phyloP scores from a whole-genome alignment of 495 filamentous ascomycete species.

The Podospora anserina region DNA sequence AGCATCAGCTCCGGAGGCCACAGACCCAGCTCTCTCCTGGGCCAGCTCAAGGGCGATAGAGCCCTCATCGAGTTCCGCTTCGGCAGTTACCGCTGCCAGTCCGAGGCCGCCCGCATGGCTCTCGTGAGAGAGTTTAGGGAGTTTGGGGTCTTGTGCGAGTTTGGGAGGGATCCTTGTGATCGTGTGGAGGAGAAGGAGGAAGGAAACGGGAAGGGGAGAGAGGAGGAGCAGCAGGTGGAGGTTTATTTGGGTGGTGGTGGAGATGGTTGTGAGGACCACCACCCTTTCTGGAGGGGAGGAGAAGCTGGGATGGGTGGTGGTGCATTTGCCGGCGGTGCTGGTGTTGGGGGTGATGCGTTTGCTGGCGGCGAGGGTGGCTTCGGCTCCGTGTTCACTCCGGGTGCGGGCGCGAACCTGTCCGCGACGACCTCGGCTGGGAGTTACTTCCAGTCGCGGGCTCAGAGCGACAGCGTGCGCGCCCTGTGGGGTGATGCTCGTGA shows the following conservation, averaged over 20 bases:
- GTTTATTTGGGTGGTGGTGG: not conserved
- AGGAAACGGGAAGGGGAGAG: not conserved
- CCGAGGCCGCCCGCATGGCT: conserved; percentile 38
- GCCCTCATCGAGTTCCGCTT: conserved; percentile 39
- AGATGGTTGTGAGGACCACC: not conserved
- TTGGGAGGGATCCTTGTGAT: conserved; percentile 18
- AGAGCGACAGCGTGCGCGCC: not conserved
- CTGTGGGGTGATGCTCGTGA: not conserved
- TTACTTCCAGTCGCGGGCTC: not conserved
- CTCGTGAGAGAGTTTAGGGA: conserved; percentile 33
- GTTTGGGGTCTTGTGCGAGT: conserved; percentile 24
- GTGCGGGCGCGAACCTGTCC: not conserved
- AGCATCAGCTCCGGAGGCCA: conserved; percentile 20
- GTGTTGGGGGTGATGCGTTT: not conserved
- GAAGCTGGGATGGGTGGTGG: too few relatives aligned
- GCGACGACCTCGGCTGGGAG: not conserved
- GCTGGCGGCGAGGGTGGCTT: not conserved
- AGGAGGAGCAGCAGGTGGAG: not conserved
- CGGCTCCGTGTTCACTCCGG: not conserved
- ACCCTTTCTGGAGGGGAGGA: too few relatives aligned
- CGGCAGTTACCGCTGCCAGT: conserved; percentile 44
- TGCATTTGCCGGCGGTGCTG: too few relatives aligned
- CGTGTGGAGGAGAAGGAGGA: not conserved
- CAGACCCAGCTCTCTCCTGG: conserved; percentile 29
- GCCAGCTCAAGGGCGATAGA: conserved; percentile 14